A percentile compares a stretch with the other conserved stretches of the same genome.
phyloP scores from a whole-genome alignment of 2,329 filamentous ascomycete species.

The Corinectria fuckeliana region DNA sequence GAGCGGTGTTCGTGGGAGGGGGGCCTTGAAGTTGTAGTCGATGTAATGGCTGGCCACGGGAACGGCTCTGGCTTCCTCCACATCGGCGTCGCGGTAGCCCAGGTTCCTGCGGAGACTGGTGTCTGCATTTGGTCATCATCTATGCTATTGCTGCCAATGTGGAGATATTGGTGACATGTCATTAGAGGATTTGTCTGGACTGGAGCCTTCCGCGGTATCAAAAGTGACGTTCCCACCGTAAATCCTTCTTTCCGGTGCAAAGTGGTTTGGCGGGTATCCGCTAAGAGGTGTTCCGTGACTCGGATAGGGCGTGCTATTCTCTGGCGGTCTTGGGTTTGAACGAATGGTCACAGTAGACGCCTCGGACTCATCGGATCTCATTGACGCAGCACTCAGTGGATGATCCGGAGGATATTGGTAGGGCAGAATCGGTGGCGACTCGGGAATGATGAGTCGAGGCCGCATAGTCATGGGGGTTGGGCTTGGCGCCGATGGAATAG shows the following conservation, averaged over 20 bases:
- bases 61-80: slow-evolving; percentile 33
- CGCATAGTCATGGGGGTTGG: slow-evolving; percentile 41
- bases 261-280: slow-evolving; percentile 27
- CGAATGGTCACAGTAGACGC: slow-evolving; percentile 32
- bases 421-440: slow-evolving; percentile 15
- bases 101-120: slow-evolving; percentile 18
- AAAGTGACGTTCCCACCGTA: slow-evolving; percentile 28
- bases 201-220: slow-evolving; percentile 1
- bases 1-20: neutral
- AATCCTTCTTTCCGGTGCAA: slow-evolving; percentile 20
- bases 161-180: slow-evolving; percentile 24
- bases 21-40: neutral
- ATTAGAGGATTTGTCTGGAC: slow-evolving; percentile 28
- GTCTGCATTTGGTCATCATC: slow-evolving; percentile 24
- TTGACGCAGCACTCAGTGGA: slow-evolving; percentile 27
- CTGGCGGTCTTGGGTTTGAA: slow-evolving; percentile 38
- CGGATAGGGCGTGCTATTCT: slow-evolving; percentile 42
- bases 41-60: slow-evolving; percentile 30
- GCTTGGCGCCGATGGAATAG: slow-evolving; percentile 44
- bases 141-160: slow-evolving; percentile 32
- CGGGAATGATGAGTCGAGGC: slow-evolving; percentile 36
- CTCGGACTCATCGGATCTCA: slow-evolving; percentile 31
- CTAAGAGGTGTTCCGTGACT: slow-evolving; percentile 29
- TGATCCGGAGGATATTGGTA: slow-evolving; percentile 8
- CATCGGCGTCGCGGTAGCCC: slow-evolving; percentile 25